Evolutionary conservation across 345 rosid genomes (phyloP), one percentile per base, ranked within the genome.

Genomic region (Arabidopsis suecica): DNA sequence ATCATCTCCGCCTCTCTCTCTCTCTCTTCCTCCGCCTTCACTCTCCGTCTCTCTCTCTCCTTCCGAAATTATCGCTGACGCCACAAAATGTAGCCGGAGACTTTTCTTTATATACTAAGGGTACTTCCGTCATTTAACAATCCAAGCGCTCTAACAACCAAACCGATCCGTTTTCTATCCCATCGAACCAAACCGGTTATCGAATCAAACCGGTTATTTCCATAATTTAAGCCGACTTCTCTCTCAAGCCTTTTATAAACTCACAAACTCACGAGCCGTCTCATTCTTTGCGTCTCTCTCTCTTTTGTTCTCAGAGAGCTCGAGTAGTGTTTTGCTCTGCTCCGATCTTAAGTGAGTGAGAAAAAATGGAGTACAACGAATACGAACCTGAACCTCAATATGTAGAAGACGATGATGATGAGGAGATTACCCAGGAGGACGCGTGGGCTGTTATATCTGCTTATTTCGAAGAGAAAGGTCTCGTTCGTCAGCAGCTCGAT

Each of bases 401-500:
- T 70, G 71, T 81, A 12, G 95, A 85, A 0, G 89, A 88, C 3
- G 93, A 91, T 9, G 91, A 83, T 0, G 96, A 88, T 1, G 96
- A 88, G 33, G 91, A 95, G 20, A 95, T 95, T 61, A 89, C 96
- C 0, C 97, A 92, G 80, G 98, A 95, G 71, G 98, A 95, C 47
- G 96, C 97, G 0, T 92, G 97, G 97, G 96, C 96, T 0, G 98
- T 95, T 10, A 95, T 92, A 54, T 95, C 97, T 1, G 97, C 99
- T 14, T 95, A 92, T 61, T 95, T 95, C 79, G 97, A 92, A 76
- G 98, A 92, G 76, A 92, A 95, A 79, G 98, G 99, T 22, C 76
- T 95, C 75, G 99, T 92, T 53, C 88, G 97, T 12, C 99, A 95
- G 69, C 96, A 92, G 84, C 92, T 95, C 59, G 96, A 95, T 64